A percentile compares a stretch with the other conserved stretches of the same genome.
Conservation (phyloP, 2,329 filamentous ascomycete genomes). For the Ophiognomonia clavigignenti-juglandacearum region DNA sequence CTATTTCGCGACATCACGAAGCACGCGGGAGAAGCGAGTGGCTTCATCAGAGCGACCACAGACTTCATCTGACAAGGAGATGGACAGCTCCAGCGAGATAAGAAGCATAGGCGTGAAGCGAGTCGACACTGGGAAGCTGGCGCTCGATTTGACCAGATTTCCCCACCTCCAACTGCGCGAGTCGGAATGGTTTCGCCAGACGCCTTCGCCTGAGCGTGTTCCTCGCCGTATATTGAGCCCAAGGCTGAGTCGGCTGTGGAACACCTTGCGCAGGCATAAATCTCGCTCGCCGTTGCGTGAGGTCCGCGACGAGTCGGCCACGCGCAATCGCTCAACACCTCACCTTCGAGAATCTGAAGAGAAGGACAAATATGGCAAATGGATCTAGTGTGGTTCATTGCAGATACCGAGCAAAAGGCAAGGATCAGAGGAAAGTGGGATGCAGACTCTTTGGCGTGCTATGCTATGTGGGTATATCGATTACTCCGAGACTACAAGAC, state of each 20-base stretch:
- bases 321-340: slow-evolving; percentile 9
- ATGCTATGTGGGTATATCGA: background rate
- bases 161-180: slow-evolving; percentile 11
- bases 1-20: background rate
- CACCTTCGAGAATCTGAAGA: background rate
- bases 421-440: background rate
- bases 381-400: slow-evolving; percentile 17
- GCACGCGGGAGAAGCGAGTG: background rate
- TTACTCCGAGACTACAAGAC: background rate
- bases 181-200: slow-evolving; percentile 9
- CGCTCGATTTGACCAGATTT: slow-evolving; percentile 9
- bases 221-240: slow-evolving; percentile 12
- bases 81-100: background rate
- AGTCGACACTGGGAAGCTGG: background rate
- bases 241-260: slow-evolving; percentile 12
- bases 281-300: slow-evolving; percentile 10
- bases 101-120: background rate
- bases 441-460: background rate
- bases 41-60: background rate
- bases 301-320: background rate
- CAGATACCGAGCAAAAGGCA: too few relatives aligned
- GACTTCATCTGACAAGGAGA: background rate
- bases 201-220: slow-evolving; percentile 9
- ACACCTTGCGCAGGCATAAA: slow-evolving; percentile 10
- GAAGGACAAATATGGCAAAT: slow-evolving; percentile 12